Evolutionary conservation across 345 rosid genomes (phyloP).

Genomic region (Moricandia moricandioides): DNA sequence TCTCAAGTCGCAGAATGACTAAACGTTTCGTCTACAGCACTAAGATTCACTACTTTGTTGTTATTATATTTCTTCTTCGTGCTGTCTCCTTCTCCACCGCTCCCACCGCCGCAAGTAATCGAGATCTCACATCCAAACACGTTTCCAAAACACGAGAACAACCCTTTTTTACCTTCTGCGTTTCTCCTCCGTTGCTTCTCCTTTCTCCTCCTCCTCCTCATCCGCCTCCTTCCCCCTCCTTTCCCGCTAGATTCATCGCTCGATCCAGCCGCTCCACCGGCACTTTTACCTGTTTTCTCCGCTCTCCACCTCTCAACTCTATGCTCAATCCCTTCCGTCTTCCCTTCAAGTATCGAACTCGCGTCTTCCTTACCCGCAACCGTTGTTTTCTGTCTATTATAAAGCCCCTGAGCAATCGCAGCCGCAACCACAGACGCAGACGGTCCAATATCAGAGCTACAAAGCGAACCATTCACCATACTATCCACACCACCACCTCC

Average conservation of each 20-base stretch:
- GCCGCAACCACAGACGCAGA: constrained; percentile 96
- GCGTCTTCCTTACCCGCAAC: constrained; percentile 29
- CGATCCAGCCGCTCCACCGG: neutral
- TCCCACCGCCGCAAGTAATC: constrained; percentile 70
- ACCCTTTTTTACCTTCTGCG: constrained; percentile 28
- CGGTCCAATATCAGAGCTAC: constrained; percentile 74
- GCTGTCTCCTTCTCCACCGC: constrained; percentile 37
- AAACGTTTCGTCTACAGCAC: constrained; percentile 46
- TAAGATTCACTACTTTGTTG: constrained; percentile 44
- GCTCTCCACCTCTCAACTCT: constrained; percentile 73
- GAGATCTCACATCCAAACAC: constrained; percentile 78
- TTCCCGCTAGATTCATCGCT: constrained; percentile 25
- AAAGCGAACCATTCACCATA: constrained; percentile 58
- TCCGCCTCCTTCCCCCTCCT: constrained; percentile 8
- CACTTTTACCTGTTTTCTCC: constrained; percentile 26
- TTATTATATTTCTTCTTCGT: constrained; percentile 39
- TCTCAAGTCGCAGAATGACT: constrained; percentile 33
- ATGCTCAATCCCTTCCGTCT: constrained; percentile 51
- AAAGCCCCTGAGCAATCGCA: constrained; percentile 85
- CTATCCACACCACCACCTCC: constrained; percentile 38
- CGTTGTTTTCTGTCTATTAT: constrained; percentile 39
- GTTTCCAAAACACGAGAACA: constrained; percentile 83
- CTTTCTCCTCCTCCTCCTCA: constrained; percentile 28
- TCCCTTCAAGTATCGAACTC: constrained; percentile 57
- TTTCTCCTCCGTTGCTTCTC: constrained; percentile 22